Evolutionary conservation across 768 basidiomycete genomes (phyloP), one percentile per base, ranked within the genome.

Genomic region (Leccinum sublutescens): DNA sequence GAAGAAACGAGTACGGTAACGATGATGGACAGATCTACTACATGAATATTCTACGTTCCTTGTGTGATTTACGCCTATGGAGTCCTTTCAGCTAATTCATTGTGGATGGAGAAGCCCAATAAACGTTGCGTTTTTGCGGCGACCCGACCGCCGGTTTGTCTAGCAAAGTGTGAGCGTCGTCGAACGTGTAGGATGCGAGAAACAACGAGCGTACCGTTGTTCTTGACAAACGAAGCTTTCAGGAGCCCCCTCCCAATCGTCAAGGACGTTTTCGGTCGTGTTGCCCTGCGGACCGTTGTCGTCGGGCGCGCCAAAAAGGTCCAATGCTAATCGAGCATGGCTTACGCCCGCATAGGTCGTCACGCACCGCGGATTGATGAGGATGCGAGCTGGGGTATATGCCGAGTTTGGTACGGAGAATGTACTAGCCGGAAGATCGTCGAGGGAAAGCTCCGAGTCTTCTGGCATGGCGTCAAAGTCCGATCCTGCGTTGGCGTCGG

Each of bases 171-270:
- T 36, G 2, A 48, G 9, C 12, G 14, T 63, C 27, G 5, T 21
- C 12, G 17, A 12, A 64, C 33, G 36, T 31, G 25, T 6, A 47
- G 10, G 50, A 29, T 59, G 50, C 23, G 23, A 56, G 59, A 29
- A 25, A 23, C 23, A 25, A 5, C 19, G 43, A 19, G 62, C 84
- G 51, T 56, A 90, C 90, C 82, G 82, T 73, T 93, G 92, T 73
- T 99, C 97, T 76, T 98, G 97, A 69, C 97, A 99, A 6, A 98
- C 95, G 74, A 97, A 99, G 63, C 90, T 93, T 71, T 98, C 95
- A 0, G 97, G 97, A 5, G 97, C 93, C 27, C 93, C 91, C 56
- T 93, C 89, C 95, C 95, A 98, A 69, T 97, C 93, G 50, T 95
- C 92, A 54, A 98, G 73, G 0, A 91, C 82, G 74, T 98, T 96